Percentiles rank a stretch among this genome's conserved stretches.
Conservation (phyloP, 768 basidiomycete genomes). For the Roridomyces roridus region DNA sequence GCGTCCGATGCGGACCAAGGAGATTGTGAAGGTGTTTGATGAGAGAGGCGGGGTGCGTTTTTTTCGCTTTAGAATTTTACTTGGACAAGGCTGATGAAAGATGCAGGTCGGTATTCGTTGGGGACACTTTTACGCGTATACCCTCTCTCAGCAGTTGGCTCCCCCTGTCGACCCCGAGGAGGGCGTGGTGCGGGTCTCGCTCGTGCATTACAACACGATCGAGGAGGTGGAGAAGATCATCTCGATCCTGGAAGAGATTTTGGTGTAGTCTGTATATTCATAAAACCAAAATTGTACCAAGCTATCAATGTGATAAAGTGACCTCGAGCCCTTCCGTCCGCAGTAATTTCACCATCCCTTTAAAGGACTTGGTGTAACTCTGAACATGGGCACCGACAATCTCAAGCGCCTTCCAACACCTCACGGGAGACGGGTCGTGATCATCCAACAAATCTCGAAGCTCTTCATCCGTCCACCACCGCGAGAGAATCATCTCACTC, state of each 20-base stretch:
- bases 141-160: slow-evolving; percentile 54
- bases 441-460: too few relatives aligned
- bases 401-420: too few relatives aligned
- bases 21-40: slow-evolving; percentile 71
- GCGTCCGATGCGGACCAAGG: slow-evolving; percentile 60
- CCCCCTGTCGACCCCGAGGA: slow-evolving; percentile 67
- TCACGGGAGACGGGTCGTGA: too few relatives aligned
- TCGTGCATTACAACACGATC: slow-evolving; percentile 83
- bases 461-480: too few relatives aligned
- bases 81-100: background rate
- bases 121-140: slow-evolving; percentile 82
- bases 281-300: too few relatives aligned
- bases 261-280: too few relatives aligned
- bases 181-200: slow-evolving; percentile 74
- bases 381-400: too few relatives aligned
- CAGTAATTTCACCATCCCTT: too few relatives aligned
- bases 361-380: too few relatives aligned
- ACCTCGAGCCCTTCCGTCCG: too few relatives aligned
- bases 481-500: too few relatives aligned
- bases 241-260: slow-evolving; percentile 55
- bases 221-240: slow-evolving; percentile 72
- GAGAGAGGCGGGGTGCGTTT: slow-evolving; percentile 62
- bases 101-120: slow-evolving; percentile 78
- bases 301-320: too few relatives aligned
- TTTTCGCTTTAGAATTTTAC: background rate